These are phyloP conservation scores for Prunus padus DNA, from an alignment of 306 rosid species.

Conservation along the genomic window DNA sequence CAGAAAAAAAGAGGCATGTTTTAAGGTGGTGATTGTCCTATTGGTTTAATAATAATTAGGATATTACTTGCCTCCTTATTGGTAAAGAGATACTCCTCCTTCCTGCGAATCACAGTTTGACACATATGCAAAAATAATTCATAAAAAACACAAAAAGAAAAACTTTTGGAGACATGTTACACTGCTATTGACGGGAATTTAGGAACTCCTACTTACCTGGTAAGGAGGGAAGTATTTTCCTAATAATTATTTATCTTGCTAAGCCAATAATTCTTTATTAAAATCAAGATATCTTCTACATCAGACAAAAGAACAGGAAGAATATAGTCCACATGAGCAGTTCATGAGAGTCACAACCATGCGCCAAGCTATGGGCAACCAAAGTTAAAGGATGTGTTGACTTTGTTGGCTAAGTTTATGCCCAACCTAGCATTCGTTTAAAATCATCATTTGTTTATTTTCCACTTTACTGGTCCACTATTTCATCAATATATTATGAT, in stretches of 20 bases:
- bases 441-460: background rate
- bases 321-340: background rate
- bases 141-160: no score
- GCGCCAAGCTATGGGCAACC: slow-evolving; percentile 12
- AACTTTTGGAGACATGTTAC: no score
- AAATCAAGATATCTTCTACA: background rate
- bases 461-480: background rate
- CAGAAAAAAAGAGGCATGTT: no score
- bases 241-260: no score
- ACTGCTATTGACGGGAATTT: no score
- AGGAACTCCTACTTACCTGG: no score
- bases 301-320: background rate
- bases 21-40: background rate
- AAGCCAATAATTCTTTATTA: background rate
- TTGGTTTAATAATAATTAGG: background rate
- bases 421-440: background rate
- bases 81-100: no score
- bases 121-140: no score
- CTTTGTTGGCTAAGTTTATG: slow-evolving; percentile 1
- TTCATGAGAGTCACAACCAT: slow-evolving; percentile 1
- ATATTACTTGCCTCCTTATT: no score
- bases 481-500: background rate
- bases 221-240: no score
- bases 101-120: no score
- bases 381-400: background rate